These are phyloP conservation scores for Schwanniomyces occidentalis DNA, from an alignment of 805 yeast species.

Conservation along the genomic window DNA sequence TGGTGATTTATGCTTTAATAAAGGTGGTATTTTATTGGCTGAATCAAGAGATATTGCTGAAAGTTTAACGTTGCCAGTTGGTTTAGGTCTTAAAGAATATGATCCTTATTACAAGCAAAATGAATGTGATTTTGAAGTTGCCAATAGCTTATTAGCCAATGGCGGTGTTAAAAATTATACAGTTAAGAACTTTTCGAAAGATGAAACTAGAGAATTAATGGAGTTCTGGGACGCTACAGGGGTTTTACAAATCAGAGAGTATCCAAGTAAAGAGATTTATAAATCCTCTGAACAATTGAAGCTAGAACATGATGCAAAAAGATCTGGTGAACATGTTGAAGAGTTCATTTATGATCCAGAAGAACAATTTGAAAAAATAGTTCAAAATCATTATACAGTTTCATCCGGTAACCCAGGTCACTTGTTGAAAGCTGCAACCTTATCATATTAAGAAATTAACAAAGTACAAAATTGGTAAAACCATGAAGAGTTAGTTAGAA, in stretches of 20 bases:
- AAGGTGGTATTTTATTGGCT: conserved; percentile 68
- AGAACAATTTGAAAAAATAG: conserved; percentile 27
- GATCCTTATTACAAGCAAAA: conserved; percentile 55
- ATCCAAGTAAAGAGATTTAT: conserved; percentile 26
- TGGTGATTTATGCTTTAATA: conserved; percentile 52
- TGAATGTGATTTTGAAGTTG: conserved; percentile 56
- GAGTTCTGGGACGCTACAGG: conserved; percentile 33
- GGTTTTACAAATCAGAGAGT: conserved; percentile 33
- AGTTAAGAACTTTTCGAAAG: conserved; percentile 29
- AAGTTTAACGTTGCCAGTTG: conserved; percentile 59
- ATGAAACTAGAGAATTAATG: conserved; percentile 31
- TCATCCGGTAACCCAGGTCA: conserved; percentile 44
- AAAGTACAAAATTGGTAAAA: too few relatives aligned
- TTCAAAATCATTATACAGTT: conserved; percentile 29
- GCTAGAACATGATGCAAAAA: conserved; percentile 7
- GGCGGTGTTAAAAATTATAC: conserved; percentile 31
- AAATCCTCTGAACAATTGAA: conserved; percentile 9
- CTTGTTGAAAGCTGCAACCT: conserved; percentile 30
- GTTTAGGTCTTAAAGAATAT: conserved; percentile 50
- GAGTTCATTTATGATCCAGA: conserved; percentile 18
- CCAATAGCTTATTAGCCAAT: conserved; percentile 43
- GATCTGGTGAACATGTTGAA: conserved; percentile 6
- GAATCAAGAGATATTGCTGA: conserved; percentile 56
- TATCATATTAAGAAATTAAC: conserved; percentile 23
- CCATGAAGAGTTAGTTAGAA: not conserved